A percentile compares a stretch with the other conserved stretches of the same genome.
These are phyloP conservation scores for Penicillium hordei DNA, from an alignment of 2,329 filamentous ascomycete genomes.

Conservation along the genomic window DNA sequence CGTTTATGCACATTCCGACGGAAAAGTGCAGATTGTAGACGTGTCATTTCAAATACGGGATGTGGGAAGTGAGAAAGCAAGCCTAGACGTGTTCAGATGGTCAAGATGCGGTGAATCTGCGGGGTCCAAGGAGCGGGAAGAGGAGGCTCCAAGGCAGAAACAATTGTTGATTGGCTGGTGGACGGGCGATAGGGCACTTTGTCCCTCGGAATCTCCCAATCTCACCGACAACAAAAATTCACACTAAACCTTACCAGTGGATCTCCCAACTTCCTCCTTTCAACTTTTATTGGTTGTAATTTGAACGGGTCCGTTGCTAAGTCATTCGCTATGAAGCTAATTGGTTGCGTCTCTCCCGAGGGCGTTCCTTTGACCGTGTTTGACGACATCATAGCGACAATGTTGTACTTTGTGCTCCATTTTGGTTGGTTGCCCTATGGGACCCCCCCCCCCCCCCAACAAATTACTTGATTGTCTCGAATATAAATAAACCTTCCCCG, in stretches of 20 bases:
- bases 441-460: constrained; percentile 1
- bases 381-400: constrained; percentile 8
- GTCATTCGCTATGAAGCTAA: background rate
- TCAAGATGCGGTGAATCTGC: constrained; percentile 23
- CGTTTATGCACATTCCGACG: background rate
- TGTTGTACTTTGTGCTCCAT: background rate
- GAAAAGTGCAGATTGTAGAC: background rate
- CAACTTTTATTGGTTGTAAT: constrained; percentile 12
- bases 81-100: constrained; percentile 8
- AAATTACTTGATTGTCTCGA: background rate
- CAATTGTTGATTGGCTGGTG: constrained; percentile 15
- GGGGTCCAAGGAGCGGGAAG: constrained; percentile 11
- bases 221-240: constrained; percentile 20
- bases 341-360: constrained; percentile 7
- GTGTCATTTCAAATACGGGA: background rate
- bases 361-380: background rate
- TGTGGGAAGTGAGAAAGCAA: background rate
- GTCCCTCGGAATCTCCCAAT: background rate
- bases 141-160: constrained; percentile 25
- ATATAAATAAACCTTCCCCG: constrained; percentile 22
- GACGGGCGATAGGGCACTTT: constrained; percentile 2
- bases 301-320: constrained; percentile 4
- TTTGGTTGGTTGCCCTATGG: constrained; percentile 28
- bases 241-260: constrained; percentile 31
- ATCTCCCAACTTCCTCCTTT: background rate